Base-by-base conservation (phyloP, 768 basidiomycete species). In the Lactarius psammicola region DNA sequence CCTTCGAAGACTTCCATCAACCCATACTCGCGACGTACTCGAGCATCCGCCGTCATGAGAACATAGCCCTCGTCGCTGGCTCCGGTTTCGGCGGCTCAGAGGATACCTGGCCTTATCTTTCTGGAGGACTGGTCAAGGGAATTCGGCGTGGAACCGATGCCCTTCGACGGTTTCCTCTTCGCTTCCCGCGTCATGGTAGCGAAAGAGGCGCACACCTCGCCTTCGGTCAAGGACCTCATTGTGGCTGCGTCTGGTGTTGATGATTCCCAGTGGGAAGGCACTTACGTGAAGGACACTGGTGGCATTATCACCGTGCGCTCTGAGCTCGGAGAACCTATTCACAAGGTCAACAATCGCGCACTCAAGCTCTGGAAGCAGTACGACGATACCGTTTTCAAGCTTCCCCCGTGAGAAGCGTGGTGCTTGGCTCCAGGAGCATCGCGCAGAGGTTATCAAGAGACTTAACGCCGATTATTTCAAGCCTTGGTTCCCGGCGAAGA, bases 281-380 rank as follows among this genome's bases (percentile, higher is more conserved):
- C 97, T 0, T 98, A 98, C 75, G 78, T 82, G 69, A 94, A 92
- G 78, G 90, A 95, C 66, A 97, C 95, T 7, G 97, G 96, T 64
- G 96, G 97, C 40, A 90, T 98, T 70, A 84, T 98, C 67, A 98
- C 96, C 7, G 97, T 99, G 67, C 91, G 89, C 70, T 98, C 96
- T 4, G 97, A 99, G 81, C 85, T 99, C 57, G 95, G 95, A 46
- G 97, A 99, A 77, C 97, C 97, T 13, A 98, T 98, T 71, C 97
- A 99, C 81, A 99, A 99, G 82, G 92, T 99, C 74, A 95, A 97
- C 38, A 99, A 89, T 49, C 91, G 97, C 56, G 97, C 85, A 40
- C 93, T 99, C 76, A 98, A 92, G 81, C 82, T 99, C 49, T 99
- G 97, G 97, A 94, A 95, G 77, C 95, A 98, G 80, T 98, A 98